Evolutionary conservation across 75 land plant genomes (phyloP), one percentile per base, ranked within the genome.

Genomic region (Isoetes taiwanensis): DNA sequence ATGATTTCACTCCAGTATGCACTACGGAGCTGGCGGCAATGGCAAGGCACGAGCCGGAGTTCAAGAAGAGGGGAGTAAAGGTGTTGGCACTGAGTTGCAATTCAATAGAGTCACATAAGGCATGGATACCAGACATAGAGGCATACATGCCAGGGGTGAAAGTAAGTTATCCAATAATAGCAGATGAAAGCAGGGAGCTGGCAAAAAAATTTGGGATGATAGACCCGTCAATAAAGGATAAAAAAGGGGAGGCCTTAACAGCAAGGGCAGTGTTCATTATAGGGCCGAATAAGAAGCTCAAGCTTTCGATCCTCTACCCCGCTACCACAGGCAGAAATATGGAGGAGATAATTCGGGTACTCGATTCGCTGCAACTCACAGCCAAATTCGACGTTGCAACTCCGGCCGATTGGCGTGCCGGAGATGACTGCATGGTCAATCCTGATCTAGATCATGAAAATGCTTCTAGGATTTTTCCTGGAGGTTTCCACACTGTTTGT

Each of bases 1-100:
- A 56, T 41, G 78, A 76, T 31, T 76, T 72, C 70, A 76, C 78
- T 14, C 78, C 78, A 2, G 78, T 76, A 20, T 76, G 78, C 65
- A 76, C 78, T 28, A 66, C 78, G 2, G 78, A 76, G 61, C 70
- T 76, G 28, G 78, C 62, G 20, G 42, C 78, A 0, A 57, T 72
- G 52, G 78, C 58, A 0, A 40, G 38, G 17, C 30, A 52, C 20
- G 28, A 62, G 57, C 78, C 75, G n/a, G 78, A 76, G 41, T 72
- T 76, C 40, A 63, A 66, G 34, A 54, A 52, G 30, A 59, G 78
- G 3, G 78, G 78, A 11, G 76, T 72, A 26, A 65, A 62, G 61
- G 70, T 76, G 25, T 40, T 76, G 31, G 78, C 78, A 10, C 66
- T 76, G 14, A 72, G 77, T 61, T 76, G 78, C 70, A 66, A 76